Base-by-base conservation (phyloP, 331 rosid genomes). In the Quercus phellos region DNA sequence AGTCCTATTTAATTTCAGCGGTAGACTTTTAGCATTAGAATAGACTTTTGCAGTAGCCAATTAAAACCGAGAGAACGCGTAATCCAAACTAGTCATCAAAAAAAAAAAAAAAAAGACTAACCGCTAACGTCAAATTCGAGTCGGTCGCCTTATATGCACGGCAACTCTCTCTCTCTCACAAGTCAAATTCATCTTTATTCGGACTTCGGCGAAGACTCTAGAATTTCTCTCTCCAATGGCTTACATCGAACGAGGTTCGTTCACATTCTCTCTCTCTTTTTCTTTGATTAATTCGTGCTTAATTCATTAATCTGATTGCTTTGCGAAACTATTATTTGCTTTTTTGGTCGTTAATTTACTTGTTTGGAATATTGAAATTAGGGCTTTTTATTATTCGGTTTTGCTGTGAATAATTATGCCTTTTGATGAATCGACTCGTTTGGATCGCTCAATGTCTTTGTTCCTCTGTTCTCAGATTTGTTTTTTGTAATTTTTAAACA, bases 161-260 rank as follows among this genome's bases (percentile, higher is more conserved):
- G 12, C 50, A 42, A 0, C 50, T 38, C 11, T 42, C 10, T 42
- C 46, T 38, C 50, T 42, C 50, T 42, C 50, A 7, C 50, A 42
- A 42, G 8, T 42, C 3, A 1, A 42, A 42, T 42, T 42, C 12
- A 9, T 42, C 50, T 42, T 42, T 42, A 9, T 42, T 42, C 12
- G 12, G 50, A 42, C 50, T 42, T 42, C 8, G 10, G 50, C 2
- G 50, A 42, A 42, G 50, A 8, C 50, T 9, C 50, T 42, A 9
- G 50, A 42, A 42, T 42, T 42, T 42, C 50, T 21, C 1, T 27
- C 38, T n/a, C 19, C 83, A 76, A 93, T 93, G 96, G 93, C 98
- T 42, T 93, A 89, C 85, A 92, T 93, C 19, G 98, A 93, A 74
- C 76, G 93, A 88, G 96, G 97, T 88, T 83, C 55, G 68, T 26